Evolutionary conservation across 305 asterid species (phyloP), one percentile per base, ranked within the genome.

Genomic region (Fraxinus velutina): DNA sequence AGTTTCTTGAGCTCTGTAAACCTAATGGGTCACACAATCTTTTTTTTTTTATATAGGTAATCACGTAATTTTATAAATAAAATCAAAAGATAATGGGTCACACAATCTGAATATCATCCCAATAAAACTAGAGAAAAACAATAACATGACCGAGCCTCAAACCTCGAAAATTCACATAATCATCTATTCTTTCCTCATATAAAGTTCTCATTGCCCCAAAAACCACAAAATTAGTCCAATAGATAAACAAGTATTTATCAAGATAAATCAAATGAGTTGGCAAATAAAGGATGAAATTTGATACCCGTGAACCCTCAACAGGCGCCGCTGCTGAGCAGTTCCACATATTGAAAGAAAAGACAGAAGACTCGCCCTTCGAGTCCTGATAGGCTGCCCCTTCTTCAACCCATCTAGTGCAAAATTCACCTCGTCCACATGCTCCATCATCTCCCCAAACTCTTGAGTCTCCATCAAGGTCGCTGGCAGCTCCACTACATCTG

Each of bases 361-460:
- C 50, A 93, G 82, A 74, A 94, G 90, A 83, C 98, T 93, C 39
- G 90, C 97, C 86, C 94, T 86, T 83, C 97, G 83, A 79, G 90
- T 85, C 78, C 92, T 90, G 72, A 82, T 90, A 0, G 89, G 97
- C 79, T 92, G 96, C 83, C 93, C 98, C 86, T 89, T 92, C 90
- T 85, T 93, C 90, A 94, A 89, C 83, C 98, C 98, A 89, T 93
- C 98, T 82, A 95, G 80, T 0, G 98, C 92, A 79, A 93, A 95
- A 87, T 92, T 86, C 85, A 95, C 94, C 92, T 94, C 98, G 88
- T 94, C 98, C 85, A 88, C 79, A 68, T 90, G 95, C 89, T 93
- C 98, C 93, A 90, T 90, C 95, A 90, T 92, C 87, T 93, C 98
- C 81, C 98, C 97, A 78, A 81, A 90, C 85, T 93, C 98, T 84